Conservation (phyloP, 23 red algal species). For the Gracilariopsis chorda region DNA sequence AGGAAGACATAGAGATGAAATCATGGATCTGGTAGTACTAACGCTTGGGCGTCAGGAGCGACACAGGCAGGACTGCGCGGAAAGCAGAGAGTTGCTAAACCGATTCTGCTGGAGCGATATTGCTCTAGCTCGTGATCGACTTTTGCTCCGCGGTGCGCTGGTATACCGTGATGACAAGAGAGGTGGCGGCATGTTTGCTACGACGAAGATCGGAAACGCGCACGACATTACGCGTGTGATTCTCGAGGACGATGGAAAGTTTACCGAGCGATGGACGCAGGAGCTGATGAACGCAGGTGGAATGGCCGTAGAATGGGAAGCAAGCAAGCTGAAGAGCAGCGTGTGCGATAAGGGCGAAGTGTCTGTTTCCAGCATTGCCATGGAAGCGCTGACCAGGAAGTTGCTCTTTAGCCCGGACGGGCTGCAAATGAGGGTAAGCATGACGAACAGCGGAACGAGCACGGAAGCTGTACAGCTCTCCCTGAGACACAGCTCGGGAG, state of each 20-base stretch:
- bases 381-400: background rate
- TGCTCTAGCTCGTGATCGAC: background rate
- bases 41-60: background rate
- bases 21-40: slow-evolving; percentile 2
- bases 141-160: background rate
- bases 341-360: background rate
- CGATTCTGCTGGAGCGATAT: slow-evolving; percentile 9
- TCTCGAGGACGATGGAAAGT: background rate
- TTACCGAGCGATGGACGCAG: background rate
- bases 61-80: background rate
- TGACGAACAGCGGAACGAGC: background rate
- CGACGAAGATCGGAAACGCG: background rate
- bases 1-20: background rate
- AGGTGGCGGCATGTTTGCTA: background rate
- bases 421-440: background rate
- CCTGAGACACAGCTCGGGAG: background rate
- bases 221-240: background rate
- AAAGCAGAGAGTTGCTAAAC: background rate
- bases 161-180: background rate
- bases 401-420: background rate
- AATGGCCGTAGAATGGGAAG: background rate
- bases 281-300: background rate
- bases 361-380: background rate
- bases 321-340: background rate
- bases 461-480: background rate